Percentiles rank a stretch among this genome's conserved stretches.
Evolutionary conservation across 139 green algal species (phyloP).

Genomic region (Volvox reticuliferus): DNA sequence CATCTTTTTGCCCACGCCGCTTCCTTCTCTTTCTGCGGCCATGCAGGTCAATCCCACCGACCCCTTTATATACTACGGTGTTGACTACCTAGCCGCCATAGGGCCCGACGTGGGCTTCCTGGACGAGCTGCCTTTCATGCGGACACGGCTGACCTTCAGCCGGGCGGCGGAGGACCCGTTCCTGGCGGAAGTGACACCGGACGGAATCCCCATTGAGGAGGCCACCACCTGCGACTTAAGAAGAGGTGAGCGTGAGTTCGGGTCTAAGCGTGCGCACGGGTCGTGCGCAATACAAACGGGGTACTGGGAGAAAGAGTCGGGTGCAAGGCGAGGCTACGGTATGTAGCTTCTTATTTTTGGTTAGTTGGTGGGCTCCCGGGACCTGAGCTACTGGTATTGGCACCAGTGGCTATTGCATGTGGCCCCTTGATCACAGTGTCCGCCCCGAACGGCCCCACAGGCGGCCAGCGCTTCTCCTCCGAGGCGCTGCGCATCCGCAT

Average conservation of each 20-base stretch:
- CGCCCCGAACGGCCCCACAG: slow-evolving; percentile 19
- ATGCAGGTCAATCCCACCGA: slow-evolving; percentile 34
- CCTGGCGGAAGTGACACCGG: slow-evolving; percentile 64
- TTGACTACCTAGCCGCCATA: slow-evolving; percentile 53
- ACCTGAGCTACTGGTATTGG: no score
- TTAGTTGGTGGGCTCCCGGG: no score
- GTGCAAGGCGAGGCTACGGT: neutral
- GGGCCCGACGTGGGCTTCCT: slow-evolving; percentile 51
- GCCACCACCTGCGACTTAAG: slow-evolving; percentile 62
- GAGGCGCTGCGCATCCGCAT: slow-evolving; percentile 67
- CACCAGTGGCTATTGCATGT: no score
- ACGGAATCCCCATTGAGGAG: slow-evolving; percentile 68
- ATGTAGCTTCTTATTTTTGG: no score
- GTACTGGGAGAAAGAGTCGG: no score
- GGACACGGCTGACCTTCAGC: slow-evolving; percentile 24
- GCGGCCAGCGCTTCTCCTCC: slow-evolving; percentile 56
- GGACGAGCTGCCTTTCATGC: slow-evolving; percentile 60
- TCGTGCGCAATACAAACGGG: neutral
- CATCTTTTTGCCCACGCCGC: neutral
- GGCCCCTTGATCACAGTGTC: neutral
- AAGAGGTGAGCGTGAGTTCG: slow-evolving; percentile 25
- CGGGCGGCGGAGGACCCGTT: slow-evolving; percentile 59
- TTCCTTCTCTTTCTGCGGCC: neutral
- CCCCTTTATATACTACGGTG: slow-evolving; percentile 65
- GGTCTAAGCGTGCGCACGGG: neutral